Base-by-base conservation (phyloP, 129 eudicot genomes). In the Gnaphalium uliginosum region DNA sequence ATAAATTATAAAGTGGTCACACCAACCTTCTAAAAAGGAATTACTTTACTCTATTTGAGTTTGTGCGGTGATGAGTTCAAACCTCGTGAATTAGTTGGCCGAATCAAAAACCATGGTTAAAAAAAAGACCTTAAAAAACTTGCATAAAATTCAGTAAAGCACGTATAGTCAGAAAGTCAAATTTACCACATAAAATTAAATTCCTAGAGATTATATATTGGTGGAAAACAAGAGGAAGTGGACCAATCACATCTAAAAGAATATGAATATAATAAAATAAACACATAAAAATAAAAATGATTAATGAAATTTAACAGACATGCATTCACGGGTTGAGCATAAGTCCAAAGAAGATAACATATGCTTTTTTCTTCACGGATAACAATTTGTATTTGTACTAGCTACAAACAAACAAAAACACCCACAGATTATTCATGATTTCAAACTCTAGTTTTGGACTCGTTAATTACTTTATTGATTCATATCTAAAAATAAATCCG, bases 251-350 rank as follows among this genome's bases (percentile, higher is more conserved):
- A 65, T 75, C 57, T 18, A 62, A 74, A 39, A 26, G 23, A 27
- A 48, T 11, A 46, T 46, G n/a, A 2, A 39, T 39, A 10, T 9
- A 0, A 6, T 3, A 46, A 46, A 46, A 57, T 18, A 14, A 32
- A n/a, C 39, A 58, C 14, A 61, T 27, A 69, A 46, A 21, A 48
- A 71, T 29, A 64, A 17, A 17, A 61, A 29, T 64, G 18, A 53
- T 27, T 33, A 18, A 75, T 63, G 32, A 32, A 2, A 6, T 66
- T 29, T 50, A 67, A 18, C 33, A 71, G 76, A 71, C 77, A 69
- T 18, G 46, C 66, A 78, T 69, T 78, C 82, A 78, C 82, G 82
- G 82, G 77, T 78, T 78, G 82, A 39, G 23, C 72, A 78, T 70
- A 78, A 78, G 41, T 78, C 77, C 82, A 78, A 78, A 59, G 72